Evolutionary conservation across 2,329 filamentous ascomycete species (phyloP).

Genomic region (Pestalotiopsis sp.): DNA sequence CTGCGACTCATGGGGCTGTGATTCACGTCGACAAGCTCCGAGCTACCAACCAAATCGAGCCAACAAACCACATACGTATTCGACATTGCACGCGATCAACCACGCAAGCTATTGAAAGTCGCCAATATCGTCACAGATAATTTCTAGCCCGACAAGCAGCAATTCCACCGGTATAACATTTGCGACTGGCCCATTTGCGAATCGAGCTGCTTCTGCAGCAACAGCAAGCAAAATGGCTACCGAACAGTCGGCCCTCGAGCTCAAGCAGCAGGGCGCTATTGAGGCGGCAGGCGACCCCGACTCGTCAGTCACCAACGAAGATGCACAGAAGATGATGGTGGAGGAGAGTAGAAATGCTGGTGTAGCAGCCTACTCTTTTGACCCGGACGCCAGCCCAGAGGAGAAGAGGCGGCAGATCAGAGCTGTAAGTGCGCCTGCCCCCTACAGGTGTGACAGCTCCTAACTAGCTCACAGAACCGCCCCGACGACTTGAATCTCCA

Average conservation of each 20-base stretch:
- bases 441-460: neutral
- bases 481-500: slow-evolving; percentile 65
- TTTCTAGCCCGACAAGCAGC: neutral
- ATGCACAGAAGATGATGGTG: slow-evolving; percentile 72
- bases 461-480: slow-evolving; percentile 48
- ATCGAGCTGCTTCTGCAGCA: slow-evolving; percentile 29
- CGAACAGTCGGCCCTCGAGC: slow-evolving; percentile 53
- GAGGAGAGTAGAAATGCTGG: slow-evolving; percentile 79
- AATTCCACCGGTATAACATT: neutral
- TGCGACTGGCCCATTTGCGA: neutral
- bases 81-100: neutral
- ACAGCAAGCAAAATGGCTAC: slow-evolving; percentile 29
- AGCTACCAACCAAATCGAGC: neutral
- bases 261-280: slow-evolving; percentile 78
- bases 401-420: slow-evolving; percentile 80
- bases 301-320: slow-evolving; percentile 65
- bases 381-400: slow-evolving; percentile 80
- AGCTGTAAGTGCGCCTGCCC: slow-evolving; percentile 56
- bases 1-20: neutral
- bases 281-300: slow-evolving; percentile 75
- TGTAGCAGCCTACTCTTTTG: slow-evolving; percentile 78
- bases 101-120: neutral
- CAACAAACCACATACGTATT: neutral
- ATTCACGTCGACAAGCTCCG: neutral
- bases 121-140: neutral